A percentile compares a stretch with the other conserved stretches of the same genome.
Evolutionary conservation across 441 rosid genomes (phyloP).

Genomic region (Pelargonium myrrhifolium): DNA sequence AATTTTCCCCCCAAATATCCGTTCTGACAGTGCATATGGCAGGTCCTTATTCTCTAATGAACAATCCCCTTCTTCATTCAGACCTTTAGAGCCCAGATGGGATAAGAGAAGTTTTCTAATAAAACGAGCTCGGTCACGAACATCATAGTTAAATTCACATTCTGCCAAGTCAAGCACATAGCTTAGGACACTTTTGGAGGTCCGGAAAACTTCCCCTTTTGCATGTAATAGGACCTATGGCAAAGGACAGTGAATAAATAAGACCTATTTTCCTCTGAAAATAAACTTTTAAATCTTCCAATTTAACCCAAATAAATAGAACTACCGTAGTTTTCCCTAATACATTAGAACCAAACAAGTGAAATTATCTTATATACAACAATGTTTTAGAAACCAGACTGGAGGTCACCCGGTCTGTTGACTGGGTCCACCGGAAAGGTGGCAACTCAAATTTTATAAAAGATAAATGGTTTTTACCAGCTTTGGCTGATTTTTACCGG

Average conservation of each 20-base stretch:
- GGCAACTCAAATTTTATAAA: no score
- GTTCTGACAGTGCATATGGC: slow-evolving; percentile 38
- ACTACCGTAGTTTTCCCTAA: neutral
- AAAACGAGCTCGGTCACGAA: slow-evolving; percentile 89
- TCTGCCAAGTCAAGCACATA: slow-evolving; percentile 86
- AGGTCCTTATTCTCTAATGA: slow-evolving; percentile 31
- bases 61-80: slow-evolving; percentile 31
- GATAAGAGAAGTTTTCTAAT: slow-evolving; percentile 49
- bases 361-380: slow-evolving; percentile 7
- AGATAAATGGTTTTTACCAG: no score
- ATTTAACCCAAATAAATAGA: slow-evolving; percentile 3
- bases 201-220: slow-evolving; percentile 43
- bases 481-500: no score
- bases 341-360: slow-evolving; percentile 2
- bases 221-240: slow-evolving; percentile 51
- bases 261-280: neutral
- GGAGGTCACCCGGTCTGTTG: no score
- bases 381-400: neutral
- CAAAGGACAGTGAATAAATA: slow-evolving; percentile 13
- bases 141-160: slow-evolving; percentile 74
- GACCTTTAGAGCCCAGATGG: slow-evolving; percentile 33
- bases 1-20: slow-evolving; percentile 47
- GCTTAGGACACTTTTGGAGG: slow-evolving; percentile 40
- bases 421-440: no score
- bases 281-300: neutral